phyloP scores from a whole-genome alignment of 306 rosid species.

The Cucumis cinereus region DNA sequence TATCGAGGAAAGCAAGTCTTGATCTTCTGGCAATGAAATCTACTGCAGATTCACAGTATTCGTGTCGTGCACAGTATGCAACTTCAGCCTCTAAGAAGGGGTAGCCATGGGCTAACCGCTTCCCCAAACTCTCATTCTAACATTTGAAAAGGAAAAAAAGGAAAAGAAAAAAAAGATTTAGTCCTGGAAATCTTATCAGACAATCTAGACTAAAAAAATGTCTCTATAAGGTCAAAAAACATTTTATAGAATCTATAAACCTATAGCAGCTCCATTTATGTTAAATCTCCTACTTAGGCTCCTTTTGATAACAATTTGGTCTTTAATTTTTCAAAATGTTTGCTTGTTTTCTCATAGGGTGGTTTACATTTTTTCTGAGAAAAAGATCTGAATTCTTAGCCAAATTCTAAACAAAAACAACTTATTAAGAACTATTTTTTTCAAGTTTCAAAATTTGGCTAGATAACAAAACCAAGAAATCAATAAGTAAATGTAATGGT shows the following conservation, averaged over 20 bases:
- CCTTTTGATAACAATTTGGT: not conserved
- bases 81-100: constrained; percentile 97
- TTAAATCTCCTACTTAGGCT: not conserved
- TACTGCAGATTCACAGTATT: constrained; percentile 87
- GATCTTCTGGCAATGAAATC: constrained; percentile 95
- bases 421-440: not conserved
- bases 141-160: not conserved
- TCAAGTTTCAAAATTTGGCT: no score
- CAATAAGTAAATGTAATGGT: not conserved
- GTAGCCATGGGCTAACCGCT: constrained; percentile 92
- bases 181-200: not conserved
- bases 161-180: not conserved
- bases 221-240: not conserved
- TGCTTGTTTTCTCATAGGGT: not conserved
- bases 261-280: not conserved
- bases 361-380: not conserved
- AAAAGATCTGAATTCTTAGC: not conserved
- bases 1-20: constrained; percentile 94
- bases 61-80: constrained; percentile 93
- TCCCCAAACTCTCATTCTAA: constrained; percentile 78
- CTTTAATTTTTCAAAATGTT: no score
- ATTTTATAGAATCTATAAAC: not conserved
- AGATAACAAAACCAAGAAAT: not conserved
- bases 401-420: not conserved
- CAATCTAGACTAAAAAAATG: not conserved